Percentiles rank a stretch among this genome's conserved stretches.
phyloP scores from a whole-genome alignment of 768 basidiomycete genomes.

The Pholiota conissans region DNA sequence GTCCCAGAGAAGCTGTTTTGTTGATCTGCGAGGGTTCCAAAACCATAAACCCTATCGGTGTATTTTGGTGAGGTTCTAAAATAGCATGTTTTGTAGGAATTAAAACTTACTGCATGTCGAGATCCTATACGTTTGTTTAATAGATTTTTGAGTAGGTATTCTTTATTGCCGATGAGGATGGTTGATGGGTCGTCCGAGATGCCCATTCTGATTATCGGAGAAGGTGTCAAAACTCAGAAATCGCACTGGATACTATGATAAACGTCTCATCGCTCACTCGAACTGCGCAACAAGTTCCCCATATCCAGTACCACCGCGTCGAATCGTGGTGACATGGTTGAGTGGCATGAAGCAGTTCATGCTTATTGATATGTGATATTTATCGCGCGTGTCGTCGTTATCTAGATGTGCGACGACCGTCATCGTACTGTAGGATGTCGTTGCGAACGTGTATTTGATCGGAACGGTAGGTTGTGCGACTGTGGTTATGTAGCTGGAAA shows the following conservation, averaged over 20 bases:
- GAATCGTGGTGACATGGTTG: constrained; percentile 33
- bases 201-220: constrained; percentile 14
- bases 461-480: not conserved
- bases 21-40: not conserved
- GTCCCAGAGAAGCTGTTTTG: constrained; percentile 2
- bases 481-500: constrained; percentile 2
- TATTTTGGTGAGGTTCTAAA: not conserved
- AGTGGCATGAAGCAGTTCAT: constrained; percentile 36
- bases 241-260: too few relatives aligned
- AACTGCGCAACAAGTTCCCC: constrained; percentile 35
- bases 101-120: constrained; percentile 4
- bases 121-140: not conserved
- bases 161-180: not conserved
- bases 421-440: constrained; percentile 16
- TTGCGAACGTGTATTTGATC: constrained; percentile 2
- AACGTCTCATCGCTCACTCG: constrained; percentile 30
- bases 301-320: constrained; percentile 23
- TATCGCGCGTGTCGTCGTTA: constrained; percentile 20
- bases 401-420: constrained; percentile 20
- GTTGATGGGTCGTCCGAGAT: constrained; percentile 1
- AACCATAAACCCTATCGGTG: not conserved
- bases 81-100: not conserved
- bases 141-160: not conserved
- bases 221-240: too few relatives aligned
- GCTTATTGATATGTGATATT: constrained; percentile 30